Evolutionary conservation across 345 rosid species (phyloP), one percentile per base, ranked within the genome.

Genomic region (Salix koriyanagi): DNA sequence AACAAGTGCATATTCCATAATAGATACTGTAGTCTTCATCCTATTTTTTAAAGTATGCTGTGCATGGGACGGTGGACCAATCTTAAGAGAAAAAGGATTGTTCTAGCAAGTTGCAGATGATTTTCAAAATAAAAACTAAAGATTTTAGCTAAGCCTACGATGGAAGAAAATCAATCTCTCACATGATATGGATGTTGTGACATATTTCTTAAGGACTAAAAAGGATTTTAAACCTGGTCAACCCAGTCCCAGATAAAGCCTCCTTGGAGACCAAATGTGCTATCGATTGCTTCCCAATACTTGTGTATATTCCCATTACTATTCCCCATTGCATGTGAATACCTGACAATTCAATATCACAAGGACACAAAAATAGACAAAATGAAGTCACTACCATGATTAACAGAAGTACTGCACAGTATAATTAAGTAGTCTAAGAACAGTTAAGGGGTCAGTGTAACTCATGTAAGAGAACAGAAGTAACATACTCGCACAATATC

Each of bases 211-310:
- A 44, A 72, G 48, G 48, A 78, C 42, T 6, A 42, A 54, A 42
- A 76, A 67, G 67, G 60, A 76, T 67, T 75, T 56, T 44, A 80
- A 78, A 95, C 99, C 98, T 93, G 94, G 79, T 96, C 99, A 83
- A 84, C 96, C 99, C 99, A 96, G 1, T 96, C 99, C 99, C 99
- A 96, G 80, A 96, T 93, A 84, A 96, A 93, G 67, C 99, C 99
- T 83, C 99, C 99, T 86, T 96, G 99, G 60, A 96, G 96, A 84
- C 99, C 99, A 77, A 96, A 96, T 36, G 91, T 91, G 78, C 79
- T 85, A 77, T 96, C 96, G 83, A 93, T 93, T 70, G 98, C 98
- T 81, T 92, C 91, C 99, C 99, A 96, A 79, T 96, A 96, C 79
- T 90, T 91, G 61, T 82, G 84, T 70, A 96, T 83, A 84, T 93